A percentile compares a stretch with the other conserved stretches of the same genome.
These are phyloP conservation scores for Penicillium crustosum DNA, from an alignment of 2,329 filamentous ascomycete species.

Conservation along the genomic window DNA sequence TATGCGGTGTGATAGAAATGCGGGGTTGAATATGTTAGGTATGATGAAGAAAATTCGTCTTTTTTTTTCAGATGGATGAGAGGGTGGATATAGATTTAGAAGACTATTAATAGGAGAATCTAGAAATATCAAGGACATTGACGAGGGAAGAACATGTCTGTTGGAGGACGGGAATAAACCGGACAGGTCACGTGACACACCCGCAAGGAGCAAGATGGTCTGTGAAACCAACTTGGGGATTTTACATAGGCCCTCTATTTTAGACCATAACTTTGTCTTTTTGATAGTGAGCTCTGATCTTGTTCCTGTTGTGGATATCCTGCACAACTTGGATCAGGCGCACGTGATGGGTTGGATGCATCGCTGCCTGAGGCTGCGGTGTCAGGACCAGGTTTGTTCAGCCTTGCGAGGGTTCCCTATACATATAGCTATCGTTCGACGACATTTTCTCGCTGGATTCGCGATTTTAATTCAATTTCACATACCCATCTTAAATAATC, in stretches of 20 bases:
- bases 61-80: too few relatives aligned
- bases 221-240: neutral
- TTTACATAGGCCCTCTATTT: neutral
- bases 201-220: neutral
- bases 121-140: too few relatives aligned
- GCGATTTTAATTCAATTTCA: neutral
- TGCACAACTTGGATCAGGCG: neutral
- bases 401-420: neutral
- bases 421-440: neutral
- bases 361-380: neutral
- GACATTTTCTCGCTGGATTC: neutral
- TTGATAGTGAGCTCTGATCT: neutral
- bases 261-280: neutral
- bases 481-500: too few relatives aligned
- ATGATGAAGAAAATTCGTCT: too few relatives aligned
- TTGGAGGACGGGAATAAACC: neutral
- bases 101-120: too few relatives aligned
- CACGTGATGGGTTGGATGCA: neutral
- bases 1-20: neutral
- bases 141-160: neutral
- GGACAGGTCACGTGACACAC: accelerated
- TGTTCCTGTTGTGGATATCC: neutral
- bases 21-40: neutral
- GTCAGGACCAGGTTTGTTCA: neutral
- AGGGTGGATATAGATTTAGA: too few relatives aligned